These are phyloP conservation scores for Cyphellophora europaea DNA, from an alignment of 2,329 filamentous ascomycete species.

Conservation along the genomic window DNA sequence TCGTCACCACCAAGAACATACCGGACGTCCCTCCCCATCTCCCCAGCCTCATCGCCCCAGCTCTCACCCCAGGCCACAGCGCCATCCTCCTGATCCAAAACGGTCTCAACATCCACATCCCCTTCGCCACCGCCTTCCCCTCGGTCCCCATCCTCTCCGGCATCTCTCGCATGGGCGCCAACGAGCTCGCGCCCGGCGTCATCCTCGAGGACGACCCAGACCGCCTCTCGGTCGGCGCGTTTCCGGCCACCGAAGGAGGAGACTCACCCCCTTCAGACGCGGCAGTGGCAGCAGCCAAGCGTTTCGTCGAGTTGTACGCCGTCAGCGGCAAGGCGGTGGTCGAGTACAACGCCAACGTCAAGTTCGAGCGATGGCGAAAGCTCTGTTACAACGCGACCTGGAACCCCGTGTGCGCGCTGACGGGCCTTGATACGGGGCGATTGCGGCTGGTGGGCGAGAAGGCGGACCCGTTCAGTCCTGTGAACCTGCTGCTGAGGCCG, in stretches of 20 bases:
- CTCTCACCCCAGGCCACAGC: constrained; percentile 42
- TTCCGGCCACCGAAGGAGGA: no score
- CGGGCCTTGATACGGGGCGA: constrained; percentile 41
- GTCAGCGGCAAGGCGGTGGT: constrained; percentile 36
- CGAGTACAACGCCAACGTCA: constrained; percentile 25
- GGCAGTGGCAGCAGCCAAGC: constrained; percentile 23
- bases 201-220: constrained; percentile 48
- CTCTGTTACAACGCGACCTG: constrained; percentile 43
- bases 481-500: constrained; percentile 41
- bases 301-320: constrained; percentile 41
- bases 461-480: constrained; percentile 12
- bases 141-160: constrained; percentile 44
- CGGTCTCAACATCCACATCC: constrained; percentile 54
- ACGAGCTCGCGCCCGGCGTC: constrained; percentile 36
- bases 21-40: constrained; percentile 43
- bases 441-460: constrained; percentile 35
- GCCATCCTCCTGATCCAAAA: constrained; percentile 52
- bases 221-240: constrained; percentile 38
- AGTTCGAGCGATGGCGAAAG: constrained; percentile 25
- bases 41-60: constrained; percentile 40
- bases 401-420: constrained; percentile 45
- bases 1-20: constrained; percentile 51
- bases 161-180: constrained; percentile 43
- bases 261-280: constrained; percentile 8
- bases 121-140: constrained; percentile 42